Conservation (phyloP, 1,139 yeast species). For the Lodderomyces metapsilosis region DNA sequence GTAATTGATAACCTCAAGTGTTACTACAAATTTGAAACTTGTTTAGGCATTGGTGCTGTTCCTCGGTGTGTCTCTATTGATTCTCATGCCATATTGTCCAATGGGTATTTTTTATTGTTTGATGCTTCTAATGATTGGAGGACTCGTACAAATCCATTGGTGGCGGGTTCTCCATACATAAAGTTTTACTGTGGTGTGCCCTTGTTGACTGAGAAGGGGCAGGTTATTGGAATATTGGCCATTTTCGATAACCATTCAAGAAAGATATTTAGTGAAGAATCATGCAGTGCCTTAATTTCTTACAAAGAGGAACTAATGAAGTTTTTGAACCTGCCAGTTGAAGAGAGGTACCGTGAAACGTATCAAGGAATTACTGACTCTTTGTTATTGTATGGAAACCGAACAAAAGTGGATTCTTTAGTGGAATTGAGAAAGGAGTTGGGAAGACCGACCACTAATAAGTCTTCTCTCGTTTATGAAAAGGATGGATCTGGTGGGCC, state of each 20-base stretch:
- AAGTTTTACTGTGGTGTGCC: slow-evolving; percentile 67
- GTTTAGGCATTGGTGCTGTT: slow-evolving; percentile 46
- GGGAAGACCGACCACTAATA: slow-evolving; percentile 55
- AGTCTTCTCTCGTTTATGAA: slow-evolving; percentile 43
- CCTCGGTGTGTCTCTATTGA: slow-evolving; percentile 61
- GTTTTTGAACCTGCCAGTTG: slow-evolving; percentile 36
- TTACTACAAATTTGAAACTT: slow-evolving; percentile 47
- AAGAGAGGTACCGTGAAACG: slow-evolving; percentile 7
- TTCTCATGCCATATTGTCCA: slow-evolving; percentile 63
- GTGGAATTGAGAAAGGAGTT: slow-evolving; percentile 27
- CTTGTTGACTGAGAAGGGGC: slow-evolving; percentile 34
- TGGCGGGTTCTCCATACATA: slow-evolving; percentile 58
- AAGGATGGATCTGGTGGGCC: slow-evolving; percentile 63
- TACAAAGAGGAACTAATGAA: slow-evolving; percentile 45
- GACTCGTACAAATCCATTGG: slow-evolving; percentile 57
- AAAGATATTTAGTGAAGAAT: slow-evolving; percentile 31
- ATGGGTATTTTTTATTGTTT: slow-evolving; percentile 48
- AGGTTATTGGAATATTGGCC: slow-evolving; percentile 58
- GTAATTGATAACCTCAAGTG: slow-evolving; percentile 50
- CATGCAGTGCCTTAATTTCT: slow-evolving; percentile 32
- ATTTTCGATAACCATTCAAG: slow-evolving; percentile 54
- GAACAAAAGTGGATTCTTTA: slow-evolving; percentile 13
- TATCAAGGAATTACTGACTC: slow-evolving; percentile 2
- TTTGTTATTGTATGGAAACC: slow-evolving; percentile 4
- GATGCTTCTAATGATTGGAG: slow-evolving; percentile 74